These are phyloP conservation scores for Fraxinus anomala DNA, from an alignment of 257 asterid species.

Conservation along the genomic window DNA sequence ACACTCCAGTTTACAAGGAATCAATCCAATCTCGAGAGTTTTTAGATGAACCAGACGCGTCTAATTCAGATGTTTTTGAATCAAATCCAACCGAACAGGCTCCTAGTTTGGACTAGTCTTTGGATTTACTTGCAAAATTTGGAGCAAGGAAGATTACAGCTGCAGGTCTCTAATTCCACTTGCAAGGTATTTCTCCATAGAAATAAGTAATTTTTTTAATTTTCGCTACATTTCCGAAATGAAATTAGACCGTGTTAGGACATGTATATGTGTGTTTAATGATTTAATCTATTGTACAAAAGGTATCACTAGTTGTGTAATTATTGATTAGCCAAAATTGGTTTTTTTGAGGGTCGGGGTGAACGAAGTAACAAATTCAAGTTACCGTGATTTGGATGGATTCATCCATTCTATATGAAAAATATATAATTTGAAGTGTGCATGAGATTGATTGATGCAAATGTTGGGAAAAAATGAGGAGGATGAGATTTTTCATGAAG, in stretches of 20 bases:
- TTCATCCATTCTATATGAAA: not conserved
- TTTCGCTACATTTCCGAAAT: not conserved
- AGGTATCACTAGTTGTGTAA: no score
- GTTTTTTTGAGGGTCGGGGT: not conserved
- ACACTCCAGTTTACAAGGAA: slow-evolving; percentile 84
- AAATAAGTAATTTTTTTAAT: not conserved
- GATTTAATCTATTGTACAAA: no score
- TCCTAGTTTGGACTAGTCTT: slow-evolving; percentile 70
- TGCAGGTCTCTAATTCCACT: not conserved
- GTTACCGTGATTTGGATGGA: not conserved
- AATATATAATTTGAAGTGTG: no score
- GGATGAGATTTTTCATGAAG: no score
- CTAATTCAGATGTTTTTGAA: slow-evolving; percentile 78
- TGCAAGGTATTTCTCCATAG: not conserved
- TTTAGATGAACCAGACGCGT: slow-evolving; percentile 77
- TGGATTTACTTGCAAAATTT: not conserved
- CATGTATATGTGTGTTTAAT: not conserved
- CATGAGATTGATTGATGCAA: no score
- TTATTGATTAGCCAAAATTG: not conserved
- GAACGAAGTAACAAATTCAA: no score
- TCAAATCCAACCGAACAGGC: slow-evolving; percentile 92
- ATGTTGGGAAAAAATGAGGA: no score
- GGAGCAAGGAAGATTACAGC: not conserved
- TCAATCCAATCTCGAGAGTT: slow-evolving; percentile 74
- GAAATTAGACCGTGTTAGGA: not conserved